Evolutionary conservation across 805 yeast genomes (phyloP).

Genomic region (Wickerhamomyces ciferrii): DNA sequence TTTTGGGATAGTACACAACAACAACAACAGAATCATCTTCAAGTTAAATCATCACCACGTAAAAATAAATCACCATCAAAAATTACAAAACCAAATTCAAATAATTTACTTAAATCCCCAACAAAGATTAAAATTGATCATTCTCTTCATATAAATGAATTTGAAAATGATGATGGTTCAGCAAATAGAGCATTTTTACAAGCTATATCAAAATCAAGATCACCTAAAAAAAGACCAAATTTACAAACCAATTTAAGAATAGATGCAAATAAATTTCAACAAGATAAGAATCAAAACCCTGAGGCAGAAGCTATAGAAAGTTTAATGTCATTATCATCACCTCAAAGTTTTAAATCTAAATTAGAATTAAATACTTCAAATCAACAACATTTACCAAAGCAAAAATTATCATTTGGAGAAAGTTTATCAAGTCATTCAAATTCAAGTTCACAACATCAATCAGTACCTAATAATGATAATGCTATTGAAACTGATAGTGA

Average conservation of each 20-base stretch:
- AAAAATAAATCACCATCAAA: constrained; percentile 6
- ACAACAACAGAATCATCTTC: constrained; percentile 22
- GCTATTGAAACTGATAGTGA: constrained; percentile 15
- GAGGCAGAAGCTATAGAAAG: constrained; percentile 37
- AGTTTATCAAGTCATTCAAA: neutral
- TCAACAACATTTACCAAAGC: constrained; percentile 10
- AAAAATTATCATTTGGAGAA: constrained; percentile 19
- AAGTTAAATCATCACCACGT: constrained; percentile 17
- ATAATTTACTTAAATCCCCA: constrained; percentile 1
- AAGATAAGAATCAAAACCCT: constrained; percentile 13
- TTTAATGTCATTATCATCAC: constrained; percentile 34
- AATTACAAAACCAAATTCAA: constrained; percentile 8
- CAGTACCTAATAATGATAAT: constrained; percentile 1
- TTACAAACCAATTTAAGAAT: neutral
- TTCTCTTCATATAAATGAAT: too few relatives aligned
- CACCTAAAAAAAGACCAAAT: constrained; percentile 21
- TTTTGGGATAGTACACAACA: constrained; percentile 1
- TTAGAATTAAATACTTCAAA: neutral
- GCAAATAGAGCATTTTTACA: constrained; percentile 35
- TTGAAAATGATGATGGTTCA: constrained; percentile 24
- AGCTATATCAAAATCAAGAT: constrained; percentile 27
- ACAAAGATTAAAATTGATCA: constrained; percentile 7
- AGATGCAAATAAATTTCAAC: constrained; percentile 3
- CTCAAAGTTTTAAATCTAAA: constrained; percentile 18
- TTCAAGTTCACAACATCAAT: neutral